Evolutionary conservation across 306 rosid species (phyloP).

Genomic region (Sindora glabra): DNA sequence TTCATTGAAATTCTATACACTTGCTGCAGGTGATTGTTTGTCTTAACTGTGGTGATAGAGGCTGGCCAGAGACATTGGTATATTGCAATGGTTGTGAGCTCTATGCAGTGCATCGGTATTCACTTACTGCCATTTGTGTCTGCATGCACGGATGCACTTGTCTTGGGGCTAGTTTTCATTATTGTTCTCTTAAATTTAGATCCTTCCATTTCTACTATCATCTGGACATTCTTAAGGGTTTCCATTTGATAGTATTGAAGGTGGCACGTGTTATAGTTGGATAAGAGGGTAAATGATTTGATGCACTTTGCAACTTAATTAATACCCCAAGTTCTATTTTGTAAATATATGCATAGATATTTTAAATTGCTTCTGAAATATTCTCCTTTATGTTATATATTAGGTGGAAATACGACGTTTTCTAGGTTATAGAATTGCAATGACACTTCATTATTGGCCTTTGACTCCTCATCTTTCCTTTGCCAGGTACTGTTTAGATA

Average conservation of each 20-base stretch:
- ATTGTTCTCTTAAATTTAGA: background rate
- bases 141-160: slow-evolving; percentile 2
- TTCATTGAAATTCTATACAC: background rate
- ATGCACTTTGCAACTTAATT: background rate
- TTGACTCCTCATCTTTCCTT: background rate
- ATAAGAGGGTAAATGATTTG: background rate
- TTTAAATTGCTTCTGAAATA: background rate
- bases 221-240: background rate
- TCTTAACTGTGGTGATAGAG: slow-evolving; percentile 26
- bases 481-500: slow-evolving; percentile 55
- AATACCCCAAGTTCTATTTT: background rate
- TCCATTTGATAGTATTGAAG: background rate
- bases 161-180: background rate
- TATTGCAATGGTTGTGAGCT: slow-evolving; percentile 18
- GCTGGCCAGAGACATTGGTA: slow-evolving; percentile 21
- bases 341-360: background rate
- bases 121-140: background rate
- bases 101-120: slow-evolving; percentile 34
- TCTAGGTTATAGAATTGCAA: background rate
- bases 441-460: background rate
- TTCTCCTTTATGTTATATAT: background rate
- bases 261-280: background rate
- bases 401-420: background rate
- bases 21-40: slow-evolving; percentile 30
- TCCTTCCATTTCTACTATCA: background rate